Evolutionary conservation across 805 yeast genomes (phyloP).

Genomic region (Wickerhamiella cacticola): DNA sequence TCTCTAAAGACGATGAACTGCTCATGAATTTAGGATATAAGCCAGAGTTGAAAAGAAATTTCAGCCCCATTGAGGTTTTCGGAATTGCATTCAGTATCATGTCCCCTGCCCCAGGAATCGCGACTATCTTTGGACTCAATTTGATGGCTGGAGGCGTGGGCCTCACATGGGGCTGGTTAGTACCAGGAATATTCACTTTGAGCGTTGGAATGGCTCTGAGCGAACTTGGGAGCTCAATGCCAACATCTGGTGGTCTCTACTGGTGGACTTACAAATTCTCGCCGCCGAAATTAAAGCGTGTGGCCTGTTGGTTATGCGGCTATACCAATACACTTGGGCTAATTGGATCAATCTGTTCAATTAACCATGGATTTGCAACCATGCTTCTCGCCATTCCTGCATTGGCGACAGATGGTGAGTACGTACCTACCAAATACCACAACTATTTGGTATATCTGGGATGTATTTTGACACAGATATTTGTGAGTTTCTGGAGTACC

Average conservation of each 20-base stretch:
- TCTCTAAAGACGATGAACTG: slow-evolving; percentile 20
- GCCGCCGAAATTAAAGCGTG: slow-evolving; percentile 40
- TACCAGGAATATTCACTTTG: slow-evolving; percentile 44
- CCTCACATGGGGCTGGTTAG: slow-evolving; percentile 63
- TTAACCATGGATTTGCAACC: slow-evolving; percentile 58
- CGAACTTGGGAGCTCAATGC: slow-evolving; percentile 54
- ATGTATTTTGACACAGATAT: slow-evolving; percentile 41
- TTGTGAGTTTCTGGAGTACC: slow-evolving; percentile 46
- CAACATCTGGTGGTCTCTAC: slow-evolving; percentile 67
- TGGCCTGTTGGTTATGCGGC: slow-evolving; percentile 52
- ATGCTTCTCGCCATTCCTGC: slow-evolving; percentile 34
- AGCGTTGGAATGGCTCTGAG: slow-evolving; percentile 50
- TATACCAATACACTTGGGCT: slow-evolving; percentile 56
- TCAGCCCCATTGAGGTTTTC: slow-evolving; percentile 50
- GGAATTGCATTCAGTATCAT: slow-evolving; percentile 63
- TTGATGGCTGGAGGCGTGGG: slow-evolving; percentile 53
- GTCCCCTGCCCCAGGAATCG: slow-evolving; percentile 51
- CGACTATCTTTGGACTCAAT: slow-evolving; percentile 42
- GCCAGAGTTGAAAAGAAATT: slow-evolving; percentile 52
- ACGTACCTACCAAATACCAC: slow-evolving; percentile 42
- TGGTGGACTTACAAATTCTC: slow-evolving; percentile 60
- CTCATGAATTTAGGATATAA: slow-evolving; percentile 51
- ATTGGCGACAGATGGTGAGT: slow-evolving; percentile 27
- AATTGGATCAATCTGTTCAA: slow-evolving; percentile 55
- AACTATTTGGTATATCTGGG: slow-evolving; percentile 57